Percentiles rank a stretch among this genome's conserved stretches.
These are phyloP conservation scores for Cercophora scortea DNA, from an alignment of 495 filamentous ascomycete species.

Conservation along the genomic window DNA sequence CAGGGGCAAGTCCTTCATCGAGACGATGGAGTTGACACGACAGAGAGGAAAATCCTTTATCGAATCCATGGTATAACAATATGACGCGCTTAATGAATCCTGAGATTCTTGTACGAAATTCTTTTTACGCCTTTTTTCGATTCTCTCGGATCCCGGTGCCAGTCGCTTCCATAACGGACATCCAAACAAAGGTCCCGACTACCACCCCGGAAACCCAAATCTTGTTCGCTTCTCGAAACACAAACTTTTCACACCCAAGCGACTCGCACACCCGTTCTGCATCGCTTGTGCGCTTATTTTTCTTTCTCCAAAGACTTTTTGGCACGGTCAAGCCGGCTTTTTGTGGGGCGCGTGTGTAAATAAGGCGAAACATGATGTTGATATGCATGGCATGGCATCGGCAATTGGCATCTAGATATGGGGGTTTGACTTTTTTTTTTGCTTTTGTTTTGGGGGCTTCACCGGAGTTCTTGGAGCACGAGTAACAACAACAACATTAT, in stretches of 20 bases:
- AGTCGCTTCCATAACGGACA: background rate
- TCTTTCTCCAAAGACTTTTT: constrained; percentile 8
- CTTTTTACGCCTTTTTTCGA: constrained; percentile 5
- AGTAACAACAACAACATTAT: constrained; percentile 13
- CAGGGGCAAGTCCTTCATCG: constrained; percentile 29
- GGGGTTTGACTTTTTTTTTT: constrained; percentile 21
- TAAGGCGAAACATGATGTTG: constrained; percentile 43
- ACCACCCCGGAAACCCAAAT: background rate
- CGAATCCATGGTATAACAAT: constrained; percentile 27
- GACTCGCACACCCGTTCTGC: background rate
- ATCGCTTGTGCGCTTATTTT: constrained; percentile 13
- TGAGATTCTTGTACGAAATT: constrained; percentile 4
- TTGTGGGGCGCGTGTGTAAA: constrained; percentile 34
- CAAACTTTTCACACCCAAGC: constrained; percentile 4
- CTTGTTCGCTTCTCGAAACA: constrained; percentile 8
- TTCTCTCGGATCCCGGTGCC: constrained; percentile 1
- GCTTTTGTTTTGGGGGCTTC: constrained; percentile 20
- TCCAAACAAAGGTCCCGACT: background rate
- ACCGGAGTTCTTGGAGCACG: constrained; percentile 41
- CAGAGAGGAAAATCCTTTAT: constrained; percentile 33
- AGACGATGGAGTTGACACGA: constrained; percentile 23
- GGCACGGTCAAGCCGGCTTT: constrained; percentile 19
- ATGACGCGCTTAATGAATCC: background rate
- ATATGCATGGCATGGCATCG: constrained; percentile 47
- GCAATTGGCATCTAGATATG: constrained; percentile 46